Base-by-base conservation (phyloP, 2,329 filamentous ascomycete genomes). In the Botrytis squamosa region DNA sequence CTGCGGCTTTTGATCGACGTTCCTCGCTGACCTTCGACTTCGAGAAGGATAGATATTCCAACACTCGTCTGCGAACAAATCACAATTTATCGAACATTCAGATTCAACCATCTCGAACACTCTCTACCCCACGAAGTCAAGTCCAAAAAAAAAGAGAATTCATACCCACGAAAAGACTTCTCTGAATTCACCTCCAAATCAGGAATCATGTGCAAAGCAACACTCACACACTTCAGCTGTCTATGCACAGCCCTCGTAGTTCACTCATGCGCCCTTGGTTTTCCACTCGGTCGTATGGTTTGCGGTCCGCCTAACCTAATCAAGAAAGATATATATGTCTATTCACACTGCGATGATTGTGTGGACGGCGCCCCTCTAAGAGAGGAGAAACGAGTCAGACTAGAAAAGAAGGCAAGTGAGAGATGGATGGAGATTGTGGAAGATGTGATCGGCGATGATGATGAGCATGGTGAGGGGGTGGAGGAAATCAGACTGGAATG, bases 121-220 rank as follows among this genome's bases (percentile, higher is more conserved):
- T 6, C 16, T 52, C 22, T 12, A 25, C 14, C 10, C 22, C 3
- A 14, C 33, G 25, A 18, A 52, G 12, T 20, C 33, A 22, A 52
- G 22, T 36, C 10, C 22, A n/a, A 16, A 38, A 9, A 8, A 8
- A 9, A 38, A 38, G 36, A 36, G 6, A 9, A 57, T 29, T 8
- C 63, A 52, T 22, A 33, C 33, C 22, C 44, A 20, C 25, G 46
- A 57, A 8, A 44, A 22, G 5, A 68, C 38, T n/a, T 33, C 18
- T 33, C 5, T 10, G 3, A 29, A 16, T 29, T 57, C n/a, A 29
- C n/a, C 6, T 4, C 2, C 25, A 42, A 16, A 20, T 16, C 25
- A n/a, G 20, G 16, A 46, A 36, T n/a, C 12, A 69, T 69, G 66
- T 69, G 66, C 38, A 69, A 69, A 33, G 57, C 66, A 57, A 69